Evolutionary conservation across 805 yeast genomes (phyloP).

Genomic region (Kregervanrija delftensis): DNA sequence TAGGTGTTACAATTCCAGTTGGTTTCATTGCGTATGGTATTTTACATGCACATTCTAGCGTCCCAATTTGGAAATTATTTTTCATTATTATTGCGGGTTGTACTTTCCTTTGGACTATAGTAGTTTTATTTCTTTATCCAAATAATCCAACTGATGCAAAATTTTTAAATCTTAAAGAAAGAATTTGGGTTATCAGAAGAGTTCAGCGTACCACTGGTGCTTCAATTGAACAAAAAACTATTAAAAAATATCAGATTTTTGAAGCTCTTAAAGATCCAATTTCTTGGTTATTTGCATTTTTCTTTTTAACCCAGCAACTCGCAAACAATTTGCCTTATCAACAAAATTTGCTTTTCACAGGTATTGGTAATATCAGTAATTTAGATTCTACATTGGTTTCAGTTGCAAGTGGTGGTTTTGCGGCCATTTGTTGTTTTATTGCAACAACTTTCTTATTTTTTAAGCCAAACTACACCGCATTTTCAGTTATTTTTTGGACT

Average conservation of each 20-base stretch:
- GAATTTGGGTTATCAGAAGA: constrained; percentile 41
- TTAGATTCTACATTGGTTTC: constrained; percentile 45
- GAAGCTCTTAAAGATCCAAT: constrained; percentile 46
- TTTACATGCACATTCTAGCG: constrained; percentile 21
- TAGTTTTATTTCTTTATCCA: constrained; percentile 40
- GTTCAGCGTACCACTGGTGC: constrained; percentile 31
- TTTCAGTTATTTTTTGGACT: constrained; percentile 17
- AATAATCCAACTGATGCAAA: constrained; percentile 48
- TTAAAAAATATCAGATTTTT: constrained; percentile 42
- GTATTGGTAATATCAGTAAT: constrained; percentile 32
- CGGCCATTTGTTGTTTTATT: constrained; percentile 33
- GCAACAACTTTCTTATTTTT: constrained; percentile 30
- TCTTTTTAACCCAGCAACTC: constrained; percentile 38
- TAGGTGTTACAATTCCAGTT: constrained; percentile 41
- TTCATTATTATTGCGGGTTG: constrained; percentile 51
- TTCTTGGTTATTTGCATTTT: constrained; percentile 35
- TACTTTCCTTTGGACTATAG: constrained; percentile 34
- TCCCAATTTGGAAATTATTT: constrained; percentile 44
- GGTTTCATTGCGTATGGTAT: constrained; percentile 33
- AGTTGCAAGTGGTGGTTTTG: constrained; percentile 47
- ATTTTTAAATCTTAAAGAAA: constrained; percentile 42
- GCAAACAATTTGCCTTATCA: constrained; percentile 51
- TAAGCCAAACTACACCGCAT: constrained; percentile 33
- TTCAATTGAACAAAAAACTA: constrained; percentile 36
- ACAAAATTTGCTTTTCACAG: constrained; percentile 40